Conservation (phyloP, 2,329 filamentous ascomycete genomes). For the Pyrenophora seminiperda region DNA sequence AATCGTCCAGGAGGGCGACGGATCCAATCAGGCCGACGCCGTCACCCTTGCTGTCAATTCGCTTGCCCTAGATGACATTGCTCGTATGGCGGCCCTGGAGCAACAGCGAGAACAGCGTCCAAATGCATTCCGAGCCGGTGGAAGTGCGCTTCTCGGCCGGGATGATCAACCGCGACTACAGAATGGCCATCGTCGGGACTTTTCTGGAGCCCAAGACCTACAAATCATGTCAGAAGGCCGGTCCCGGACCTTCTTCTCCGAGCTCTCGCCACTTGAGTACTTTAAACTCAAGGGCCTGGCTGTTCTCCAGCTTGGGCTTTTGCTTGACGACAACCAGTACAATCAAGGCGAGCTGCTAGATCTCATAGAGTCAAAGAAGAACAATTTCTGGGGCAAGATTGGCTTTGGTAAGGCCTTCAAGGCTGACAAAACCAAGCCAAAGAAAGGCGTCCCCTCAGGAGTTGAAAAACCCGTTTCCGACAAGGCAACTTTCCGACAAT, state of each 20-base stretch:
- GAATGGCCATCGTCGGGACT: constrained; percentile 70
- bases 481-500: constrained; percentile 91
- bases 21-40: constrained; percentile 72
- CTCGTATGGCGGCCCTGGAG: constrained; percentile 91
- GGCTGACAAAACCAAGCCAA: constrained; percentile 64
- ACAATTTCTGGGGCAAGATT: constrained; percentile 98
- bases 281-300: constrained; percentile 96
- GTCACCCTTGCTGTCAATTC: constrained; percentile 89
- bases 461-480: constrained; percentile 46
- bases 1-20: constrained; percentile 79
- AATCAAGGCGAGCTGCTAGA: constrained; percentile 90
- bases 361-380: constrained; percentile 90
- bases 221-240: constrained; percentile 58
- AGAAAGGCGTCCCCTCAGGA: constrained; percentile 69
- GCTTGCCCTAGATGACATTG: constrained; percentile 93
- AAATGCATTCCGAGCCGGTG: constrained; percentile 76
- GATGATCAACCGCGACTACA: constrained; percentile 68
- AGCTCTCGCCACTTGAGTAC: constrained; percentile 92
- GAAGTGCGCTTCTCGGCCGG: constrained; percentile 69
- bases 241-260: constrained; percentile 88
- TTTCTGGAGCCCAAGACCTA: constrained; percentile 61
- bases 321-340: constrained; percentile 89
- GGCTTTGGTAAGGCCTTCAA: constrained; percentile 81
- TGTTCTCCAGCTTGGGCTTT: constrained; percentile 90
- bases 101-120: constrained; percentile 90